Evolutionary conservation across 192 early-diverging fungal genomes (phyloP).

Genomic region (Coemansia sp.): DNA sequence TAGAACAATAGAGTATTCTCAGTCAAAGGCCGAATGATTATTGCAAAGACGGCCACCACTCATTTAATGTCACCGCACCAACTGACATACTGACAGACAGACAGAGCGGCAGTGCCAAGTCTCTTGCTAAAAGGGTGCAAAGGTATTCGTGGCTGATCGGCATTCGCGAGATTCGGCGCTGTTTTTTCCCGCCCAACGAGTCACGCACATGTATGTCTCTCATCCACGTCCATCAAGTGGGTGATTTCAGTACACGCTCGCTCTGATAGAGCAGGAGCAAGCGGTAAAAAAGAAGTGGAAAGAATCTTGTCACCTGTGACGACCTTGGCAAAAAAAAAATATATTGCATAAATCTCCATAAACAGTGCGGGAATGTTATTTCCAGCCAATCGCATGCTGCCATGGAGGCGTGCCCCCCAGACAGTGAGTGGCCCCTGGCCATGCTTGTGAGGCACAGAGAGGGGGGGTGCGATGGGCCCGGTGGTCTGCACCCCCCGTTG

Average conservation of each 20-base stretch:
- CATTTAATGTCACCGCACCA: neutral
- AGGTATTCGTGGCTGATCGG: neutral
- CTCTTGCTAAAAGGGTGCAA: neutral
- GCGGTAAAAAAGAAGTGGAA: neutral
- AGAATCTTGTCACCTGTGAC: neutral
- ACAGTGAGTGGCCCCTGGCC: neutral
- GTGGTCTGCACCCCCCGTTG: constrained; percentile 2
- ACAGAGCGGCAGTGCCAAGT: neutral
- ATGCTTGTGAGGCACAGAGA: neutral
- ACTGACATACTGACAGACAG: neutral
- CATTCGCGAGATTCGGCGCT: neutral
- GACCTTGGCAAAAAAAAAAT: neutral
- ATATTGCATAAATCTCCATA: neutral
- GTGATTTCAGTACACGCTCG: neutral
- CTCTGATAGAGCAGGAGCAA: neutral
- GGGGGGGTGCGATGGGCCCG: neutral
- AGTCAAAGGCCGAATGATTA: neutral
- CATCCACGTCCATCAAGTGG: neutral
- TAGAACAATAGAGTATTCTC: neutral
- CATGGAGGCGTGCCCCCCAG: neutral
- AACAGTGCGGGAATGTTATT: neutral
- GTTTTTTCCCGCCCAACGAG: constrained; percentile 1
- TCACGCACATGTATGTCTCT: neutral
- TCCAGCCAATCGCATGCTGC: constrained; percentile 9
- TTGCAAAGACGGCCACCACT: neutral